Evolutionary conservation across 2,329 filamentous ascomycete genomes (phyloP), one percentile per base, ranked within the genome.

Genomic region (Elsinoe fawcettii): DNA sequence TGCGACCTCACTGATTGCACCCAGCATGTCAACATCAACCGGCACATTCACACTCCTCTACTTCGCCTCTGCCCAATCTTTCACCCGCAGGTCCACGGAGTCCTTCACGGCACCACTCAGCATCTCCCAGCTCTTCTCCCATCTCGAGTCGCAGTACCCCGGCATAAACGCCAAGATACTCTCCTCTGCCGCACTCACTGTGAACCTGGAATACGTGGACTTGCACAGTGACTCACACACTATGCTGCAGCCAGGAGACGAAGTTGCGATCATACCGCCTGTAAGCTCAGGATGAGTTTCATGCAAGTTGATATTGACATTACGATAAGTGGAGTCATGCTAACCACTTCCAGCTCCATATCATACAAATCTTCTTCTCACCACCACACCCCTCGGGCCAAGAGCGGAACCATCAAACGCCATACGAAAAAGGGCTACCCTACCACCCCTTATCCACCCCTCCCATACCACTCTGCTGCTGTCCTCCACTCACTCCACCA

Each of bases 221-320:
- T 64, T 89, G 9, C 75, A 79, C 9, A 74, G 77, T 4, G 75
- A 76, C 30, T 70, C 70, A 16, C 70, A 69, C 11, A 71, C 71
- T 47, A 68, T 81, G 57, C 86, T 95, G 58, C 73, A 82, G 54
- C 82, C 82, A 61, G 87, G 85, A 25, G 89, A 95, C 67, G 90
- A 95, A 73, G 88, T 95, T 57, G 90, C 87, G 41, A 86, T 95
- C 34, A 92, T 95, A 58, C 89, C 90, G 32, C 89, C 90, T 8
- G 90, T 95, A 63, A 95, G 89, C 75, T 90, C 89, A 36, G 89
- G 89, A 3, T 93, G 70, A 80, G 32, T 44, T 2, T 44, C n/a
- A 20, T 23, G 39, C 12, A 43, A 8, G 11, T 30, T 9, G 39
- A 22, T 14, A 11, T 12, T 12, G 41, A 46, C 9, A 46, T 37